Conservation (phyloP, 2,329 filamentous ascomycete genomes). For the Diaporthe sp. region DNA sequence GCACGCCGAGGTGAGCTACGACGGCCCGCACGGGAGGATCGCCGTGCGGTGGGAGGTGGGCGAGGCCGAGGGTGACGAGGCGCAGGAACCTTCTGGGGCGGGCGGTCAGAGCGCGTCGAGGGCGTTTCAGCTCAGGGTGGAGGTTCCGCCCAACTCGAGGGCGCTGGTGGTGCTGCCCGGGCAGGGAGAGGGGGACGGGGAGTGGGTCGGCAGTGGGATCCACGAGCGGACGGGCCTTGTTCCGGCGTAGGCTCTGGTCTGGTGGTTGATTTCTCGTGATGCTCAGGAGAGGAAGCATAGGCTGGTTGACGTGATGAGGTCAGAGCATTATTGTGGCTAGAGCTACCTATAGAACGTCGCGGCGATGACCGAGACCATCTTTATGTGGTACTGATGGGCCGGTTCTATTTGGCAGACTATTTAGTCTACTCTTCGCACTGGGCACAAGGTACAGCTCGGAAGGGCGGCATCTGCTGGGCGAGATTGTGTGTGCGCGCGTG, state of each 20-base stretch:
- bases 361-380: constrained; percentile 25
- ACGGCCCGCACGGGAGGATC: constrained; percentile 39
- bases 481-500: background rate
- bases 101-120: background rate
- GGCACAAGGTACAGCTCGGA: background rate
- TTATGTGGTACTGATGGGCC: constrained; percentile 21
- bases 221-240: constrained; percentile 24
- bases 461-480: background rate
- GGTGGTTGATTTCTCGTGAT: constrained; percentile 3
- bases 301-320: no score
- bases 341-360: constrained; percentile 1
- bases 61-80: background rate
- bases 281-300: background rate
- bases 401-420: background rate
- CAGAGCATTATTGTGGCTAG: constrained; percentile 17
- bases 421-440: constrained; percentile 2
- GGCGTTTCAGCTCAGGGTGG: constrained; percentile 30
- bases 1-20: constrained; percentile 35
- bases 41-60: constrained; percentile 35
- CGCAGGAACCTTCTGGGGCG: background rate
- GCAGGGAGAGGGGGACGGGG: constrained; percentile 30
- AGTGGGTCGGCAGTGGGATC: constrained; percentile 36
- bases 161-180: constrained; percentile 38
- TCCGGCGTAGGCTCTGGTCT: background rate
- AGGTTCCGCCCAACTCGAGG: constrained; percentile 36